Evolutionary conservation across 768 basidiomycete genomes (phyloP).

Genomic region (Suillus weaverae): DNA sequence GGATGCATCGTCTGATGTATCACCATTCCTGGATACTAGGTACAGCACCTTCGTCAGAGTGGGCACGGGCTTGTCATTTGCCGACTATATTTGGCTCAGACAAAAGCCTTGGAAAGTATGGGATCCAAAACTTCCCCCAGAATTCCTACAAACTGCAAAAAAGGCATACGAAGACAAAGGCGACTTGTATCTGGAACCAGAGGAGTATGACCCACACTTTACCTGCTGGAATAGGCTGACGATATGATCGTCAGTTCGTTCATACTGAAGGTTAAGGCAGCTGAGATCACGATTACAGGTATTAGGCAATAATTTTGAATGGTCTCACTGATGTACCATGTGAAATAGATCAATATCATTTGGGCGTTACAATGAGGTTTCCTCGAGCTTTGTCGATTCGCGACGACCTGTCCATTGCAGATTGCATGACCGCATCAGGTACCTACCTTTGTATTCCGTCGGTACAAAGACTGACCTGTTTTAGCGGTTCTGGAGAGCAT

Average conservation of each 20-base stretch:
- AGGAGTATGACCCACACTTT: slow-evolving; percentile 56
- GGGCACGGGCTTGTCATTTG: slow-evolving; percentile 83
- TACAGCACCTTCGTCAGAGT: slow-evolving; percentile 88
- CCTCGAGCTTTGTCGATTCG: slow-evolving; percentile 81
- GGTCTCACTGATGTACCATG: neutral
- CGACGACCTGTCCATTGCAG: slow-evolving; percentile 70
- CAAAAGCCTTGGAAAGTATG: slow-evolving; percentile 81
- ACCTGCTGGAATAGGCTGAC: neutral
- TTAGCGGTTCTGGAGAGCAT: slow-evolving; percentile 61
- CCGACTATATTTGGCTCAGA: slow-evolving; percentile 84
- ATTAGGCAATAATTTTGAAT: slow-evolving; percentile 12
- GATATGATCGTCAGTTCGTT: slow-evolving; percentile 66
- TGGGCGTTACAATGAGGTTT: slow-evolving; percentile 92
- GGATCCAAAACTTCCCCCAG: slow-evolving; percentile 72
- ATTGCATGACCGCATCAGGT: slow-evolving; percentile 76
- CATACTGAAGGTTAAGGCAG: slow-evolving; percentile 89
- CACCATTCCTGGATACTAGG: slow-evolving; percentile 38
- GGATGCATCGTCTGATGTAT: neutral
- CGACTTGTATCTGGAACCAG: slow-evolving; percentile 87
- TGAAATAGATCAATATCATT: slow-evolving; percentile 70
- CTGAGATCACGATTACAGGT: slow-evolving; percentile 84
- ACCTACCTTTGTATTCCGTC: slow-evolving; percentile 3
- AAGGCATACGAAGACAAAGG: slow-evolving; percentile 76
- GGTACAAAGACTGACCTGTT: neutral
- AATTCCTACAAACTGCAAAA: slow-evolving; percentile 63